phyloP scores from a whole-genome alignment of 2,329 filamentous ascomycete species.

The Beauveria scarabaeidicola region DNA sequence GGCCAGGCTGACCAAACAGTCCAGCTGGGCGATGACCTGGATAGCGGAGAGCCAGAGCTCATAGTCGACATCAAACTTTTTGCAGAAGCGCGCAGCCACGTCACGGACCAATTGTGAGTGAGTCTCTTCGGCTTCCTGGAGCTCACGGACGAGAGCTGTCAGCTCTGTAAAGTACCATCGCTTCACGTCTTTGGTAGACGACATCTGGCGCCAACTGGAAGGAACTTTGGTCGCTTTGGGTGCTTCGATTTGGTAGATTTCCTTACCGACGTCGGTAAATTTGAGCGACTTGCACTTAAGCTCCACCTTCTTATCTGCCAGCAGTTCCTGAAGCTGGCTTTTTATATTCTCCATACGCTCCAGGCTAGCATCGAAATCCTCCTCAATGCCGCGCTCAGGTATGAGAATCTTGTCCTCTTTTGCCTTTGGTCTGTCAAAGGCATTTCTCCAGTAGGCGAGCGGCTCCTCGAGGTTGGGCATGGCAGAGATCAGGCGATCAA shows the following conservation, averaged over 20 bases:
- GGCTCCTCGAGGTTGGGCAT: slow-evolving; percentile 78
- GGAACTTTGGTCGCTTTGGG: slow-evolving; percentile 81
- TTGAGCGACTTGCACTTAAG: slow-evolving; percentile 66
- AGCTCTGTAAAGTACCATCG: slow-evolving; percentile 89
- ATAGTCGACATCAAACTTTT: slow-evolving; percentile 82
- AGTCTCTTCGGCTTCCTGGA: slow-evolving; percentile 91
- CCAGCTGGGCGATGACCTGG: slow-evolving; percentile 81
- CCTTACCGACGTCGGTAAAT: slow-evolving; percentile 84
- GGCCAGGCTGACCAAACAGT: slow-evolving; percentile 88
- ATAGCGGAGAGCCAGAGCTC: slow-evolving; percentile 80
- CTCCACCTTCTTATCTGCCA: slow-evolving; percentile 63
- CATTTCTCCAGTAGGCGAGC: slow-evolving; percentile 79
- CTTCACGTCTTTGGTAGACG: slow-evolving; percentile 80
- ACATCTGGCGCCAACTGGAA: slow-evolving; percentile 91
- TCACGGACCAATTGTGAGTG: slow-evolving; percentile 88
- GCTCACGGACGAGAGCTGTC: slow-evolving; percentile 68
- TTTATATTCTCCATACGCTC: slow-evolving; percentile 70
- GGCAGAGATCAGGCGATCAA: slow-evolving; percentile 70
- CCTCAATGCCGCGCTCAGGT: slow-evolving; percentile 78
- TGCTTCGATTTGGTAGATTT: slow-evolving; percentile 91
- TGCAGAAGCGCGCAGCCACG: slow-evolving; percentile 73
- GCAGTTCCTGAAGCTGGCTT: slow-evolving; percentile 58
- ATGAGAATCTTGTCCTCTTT: slow-evolving; percentile 74
- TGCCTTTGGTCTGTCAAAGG: slow-evolving; percentile 77
- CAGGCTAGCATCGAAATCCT: slow-evolving; percentile 82